Conservation (phyloP, 2,329 filamentous ascomycete species). For the Stagonosporopsis vannaccii region DNA sequence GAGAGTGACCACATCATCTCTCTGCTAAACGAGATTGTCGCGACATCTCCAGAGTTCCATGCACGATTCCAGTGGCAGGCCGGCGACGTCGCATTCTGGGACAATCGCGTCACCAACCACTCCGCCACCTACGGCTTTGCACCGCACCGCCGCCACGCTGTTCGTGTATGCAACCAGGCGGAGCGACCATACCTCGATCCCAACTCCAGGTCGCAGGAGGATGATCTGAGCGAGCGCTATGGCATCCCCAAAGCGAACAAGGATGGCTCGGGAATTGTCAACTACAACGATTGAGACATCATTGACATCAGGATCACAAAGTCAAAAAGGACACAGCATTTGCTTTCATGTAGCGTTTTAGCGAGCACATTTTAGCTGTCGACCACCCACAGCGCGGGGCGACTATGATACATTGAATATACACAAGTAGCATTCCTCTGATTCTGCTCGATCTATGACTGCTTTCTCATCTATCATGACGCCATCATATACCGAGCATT, state of each 20-base stretch:
- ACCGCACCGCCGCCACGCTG: slow-evolving; percentile 64
- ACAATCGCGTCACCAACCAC: slow-evolving; percentile 67
- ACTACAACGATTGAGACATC: slow-evolving; percentile 61
- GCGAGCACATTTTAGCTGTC: slow-evolving; percentile 1
- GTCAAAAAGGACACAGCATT: neutral
- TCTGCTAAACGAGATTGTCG: slow-evolving; percentile 62
- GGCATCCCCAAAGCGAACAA: slow-evolving; percentile 62
- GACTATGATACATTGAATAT: neutral
- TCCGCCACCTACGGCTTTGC: slow-evolving; percentile 64
- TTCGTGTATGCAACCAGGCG: slow-evolving; percentile 57
- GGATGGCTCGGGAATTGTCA: slow-evolving; percentile 62
- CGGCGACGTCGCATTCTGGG: slow-evolving; percentile 73
- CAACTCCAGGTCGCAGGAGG: slow-evolving; percentile 61
- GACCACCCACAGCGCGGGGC: neutral
- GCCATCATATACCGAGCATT: too few relatives aligned
- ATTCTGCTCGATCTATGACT: neutral
- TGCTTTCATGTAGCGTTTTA: slow-evolving; percentile 11
- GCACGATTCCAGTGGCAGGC: slow-evolving; percentile 71
- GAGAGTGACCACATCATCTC: slow-evolving; percentile 62
- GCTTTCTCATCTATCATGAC: neutral
- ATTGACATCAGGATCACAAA: neutral
- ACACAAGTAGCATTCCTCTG: neutral
- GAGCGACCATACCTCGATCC: slow-evolving; percentile 56
- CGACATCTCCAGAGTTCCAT: slow-evolving; percentile 71
- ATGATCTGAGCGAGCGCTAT: slow-evolving; percentile 58